Evolutionary conservation across 2,329 filamentous ascomycete species (phyloP), one percentile per base, ranked within the genome.

Genomic region (Neonectria sp.): DNA sequence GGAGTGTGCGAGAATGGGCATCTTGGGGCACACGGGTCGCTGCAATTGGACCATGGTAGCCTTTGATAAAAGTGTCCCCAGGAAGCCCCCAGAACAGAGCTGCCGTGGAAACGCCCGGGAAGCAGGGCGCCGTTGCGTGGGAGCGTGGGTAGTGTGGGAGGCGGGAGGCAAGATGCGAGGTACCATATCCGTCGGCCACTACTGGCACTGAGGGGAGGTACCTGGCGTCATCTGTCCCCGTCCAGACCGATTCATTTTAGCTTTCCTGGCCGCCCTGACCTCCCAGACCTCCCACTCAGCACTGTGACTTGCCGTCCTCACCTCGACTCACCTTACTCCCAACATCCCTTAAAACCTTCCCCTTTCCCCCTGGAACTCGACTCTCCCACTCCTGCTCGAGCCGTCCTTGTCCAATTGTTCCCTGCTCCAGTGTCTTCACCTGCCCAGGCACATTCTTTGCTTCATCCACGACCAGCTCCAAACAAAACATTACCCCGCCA

Each of bases 401-500:
- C 40, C 40, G 24, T 46, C 33, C 27, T 37, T 46, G 27, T 37
- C 45, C 53, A 49, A 61, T 65, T 61, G 43, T 27, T 31, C 21
- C 49, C 25, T 43, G 21, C 37, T 21, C 11, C 45, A 57, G 17
- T 25, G 37, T 33, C 57, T 60, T 60, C 52, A 56, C 43, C 57
- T 40, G 7, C 55, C 12, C 45, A 55, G 51, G 11, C 33, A 40
- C 35, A 21, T 27, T 13, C 37, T 46, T 60, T 35, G 58, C 55
- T 21, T 52, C 40, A 13, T 46, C 55, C 27, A 17, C 45, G 15
- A 13, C 35, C 56, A 72, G 55, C 73, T 60, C 68, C 63, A 63
- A 40, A 64, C 57, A 67, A 63, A 60, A 63, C 51, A 67, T 73
- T 80, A 79, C 78, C 80, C 80, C 79, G 78, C 78, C 77, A 79